Base-by-base conservation (phyloP, 2,329 filamentous ascomycete species). In the Hyphodiscus sp. region DNA sequence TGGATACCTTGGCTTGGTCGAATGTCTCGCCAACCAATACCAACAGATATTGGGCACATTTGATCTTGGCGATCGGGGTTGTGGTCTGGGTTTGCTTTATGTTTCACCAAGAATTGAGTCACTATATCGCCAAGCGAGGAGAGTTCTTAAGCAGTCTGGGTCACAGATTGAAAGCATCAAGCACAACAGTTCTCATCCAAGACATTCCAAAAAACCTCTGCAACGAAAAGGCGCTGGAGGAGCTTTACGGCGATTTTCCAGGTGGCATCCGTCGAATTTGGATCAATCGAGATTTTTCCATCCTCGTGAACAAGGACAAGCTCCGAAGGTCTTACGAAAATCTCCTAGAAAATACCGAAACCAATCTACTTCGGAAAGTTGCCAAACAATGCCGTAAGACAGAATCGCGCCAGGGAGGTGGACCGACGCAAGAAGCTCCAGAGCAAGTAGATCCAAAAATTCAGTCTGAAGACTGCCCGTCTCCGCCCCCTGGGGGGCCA, bases 1-100 rank as follows among this genome's bases (percentile, higher is more conserved):
- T 68, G 11, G 65, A 69, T 57, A 63, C 55, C 41, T 57, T 69
- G 33, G 63, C 63, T 19, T 67, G 63, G 60, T 61, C 62, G 49
- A 69, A 68, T 55, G 61, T 69, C 30, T 57, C 65, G 48, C 59
- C 62, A 20, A 50, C 47, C 19, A 56, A 68, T 20, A 62, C 60
- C 20, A 50, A 49, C 55, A 58, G 66, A 52, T 68, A 66, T 51
- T 68, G 67, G 66, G 67, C 65, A 15, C 67, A 68, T 61, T 57
- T 63, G 33, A 45, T 67, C 23, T 58, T 66, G 44, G 65, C 65
- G 26, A 48, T 65, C 23, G 53, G 58, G 11, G 57, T 60, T 10
- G 64, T 69, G 38, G 52, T 54, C 49, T 68, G 65, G 60, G 60
- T 64, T 45, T 66, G 64, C 53, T 66, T 57, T 51, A 56, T 65